A percentile compares a stretch with the other conserved stretches of the same genome.
These are phyloP conservation scores for Podaxis rugospora DNA, from an alignment of 768 basidiomycete genomes.

Conservation along the genomic window DNA sequence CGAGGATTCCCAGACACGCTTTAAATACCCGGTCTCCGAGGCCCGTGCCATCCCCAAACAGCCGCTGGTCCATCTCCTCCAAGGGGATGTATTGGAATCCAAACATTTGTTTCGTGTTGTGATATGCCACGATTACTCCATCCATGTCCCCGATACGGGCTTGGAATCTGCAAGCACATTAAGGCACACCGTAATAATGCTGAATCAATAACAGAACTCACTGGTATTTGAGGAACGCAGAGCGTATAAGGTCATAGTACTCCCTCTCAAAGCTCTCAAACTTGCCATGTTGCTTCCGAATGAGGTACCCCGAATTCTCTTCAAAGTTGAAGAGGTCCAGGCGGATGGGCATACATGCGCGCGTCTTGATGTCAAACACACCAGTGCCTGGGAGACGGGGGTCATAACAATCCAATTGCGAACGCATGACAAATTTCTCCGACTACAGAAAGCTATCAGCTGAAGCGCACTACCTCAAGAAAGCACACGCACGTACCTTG, in stretches of 20 bases:
- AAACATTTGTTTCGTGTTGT: conserved; percentile 82
- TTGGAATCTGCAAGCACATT: conserved; percentile 64
- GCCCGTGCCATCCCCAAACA: conserved; percentile 57
- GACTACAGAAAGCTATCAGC: conserved; percentile 30
- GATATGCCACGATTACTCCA: conserved; percentile 84
- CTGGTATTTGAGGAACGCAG: conserved; percentile 94
- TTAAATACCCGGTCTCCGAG: conserved; percentile 75
- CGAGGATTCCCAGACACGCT: conserved; percentile 68
- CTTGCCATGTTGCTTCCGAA: conserved; percentile 56
- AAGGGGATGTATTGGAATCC: conserved; percentile 93
- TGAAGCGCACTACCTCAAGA: neutral
- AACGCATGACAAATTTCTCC: conserved; percentile 79
- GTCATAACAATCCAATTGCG: conserved; percentile 90
- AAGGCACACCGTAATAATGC: neutral
- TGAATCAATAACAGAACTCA: conserved; percentile 22
- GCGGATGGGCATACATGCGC: conserved; percentile 80
- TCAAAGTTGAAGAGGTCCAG: conserved; percentile 81
- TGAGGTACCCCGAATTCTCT: conserved; percentile 77
- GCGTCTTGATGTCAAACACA: conserved; percentile 95
- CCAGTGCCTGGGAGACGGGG: conserved; percentile 80
- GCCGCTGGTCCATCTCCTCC: conserved; percentile 78
- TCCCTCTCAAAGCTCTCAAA: conserved; percentile 87
- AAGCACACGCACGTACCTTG: conserved; percentile 43
- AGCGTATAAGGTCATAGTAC: conserved; percentile 90
- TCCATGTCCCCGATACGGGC: conserved; percentile 97